These are phyloP conservation scores for Rhinocladiella mackenziei DNA, from an alignment of 2,329 filamentous ascomycete species.

Conservation along the genomic window DNA sequence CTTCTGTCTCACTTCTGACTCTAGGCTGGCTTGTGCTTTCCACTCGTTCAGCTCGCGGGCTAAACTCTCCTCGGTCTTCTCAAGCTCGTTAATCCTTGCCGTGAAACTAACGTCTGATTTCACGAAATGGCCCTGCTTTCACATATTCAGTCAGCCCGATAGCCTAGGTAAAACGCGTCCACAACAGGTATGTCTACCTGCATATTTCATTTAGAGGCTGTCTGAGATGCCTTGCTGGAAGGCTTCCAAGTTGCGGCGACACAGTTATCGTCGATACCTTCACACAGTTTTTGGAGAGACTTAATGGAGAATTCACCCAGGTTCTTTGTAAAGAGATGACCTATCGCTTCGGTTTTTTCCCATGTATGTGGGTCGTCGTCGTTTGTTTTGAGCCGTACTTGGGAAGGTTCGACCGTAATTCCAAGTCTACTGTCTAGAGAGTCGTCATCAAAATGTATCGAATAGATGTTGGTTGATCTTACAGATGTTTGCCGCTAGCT, in stretches of 20 bases:
- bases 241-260: constrained; percentile 10
- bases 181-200: constrained; percentile 10
- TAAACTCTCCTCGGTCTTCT: constrained; percentile 14
- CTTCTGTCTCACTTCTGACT: constrained; percentile 13
- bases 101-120: constrained; percentile 17
- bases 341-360: constrained; percentile 14
- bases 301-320: constrained; percentile 13
- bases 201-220: constrained; percentile 5
- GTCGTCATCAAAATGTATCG: constrained; percentile 10
- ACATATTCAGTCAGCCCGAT: constrained; percentile 12
- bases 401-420: constrained; percentile 11
- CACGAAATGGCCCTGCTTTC: constrained; percentile 12
- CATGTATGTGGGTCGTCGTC: constrained; percentile 10
- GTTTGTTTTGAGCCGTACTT: constrained; percentile 13
- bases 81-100: constrained; percentile 12
- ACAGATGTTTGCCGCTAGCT: constrained; percentile 11
- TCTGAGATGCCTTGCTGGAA: constrained; percentile 9
- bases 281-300: constrained; percentile 10
- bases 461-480: constrained; percentile 10
- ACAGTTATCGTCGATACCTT: constrained; percentile 12
- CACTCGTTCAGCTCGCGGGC: constrained; percentile 11
- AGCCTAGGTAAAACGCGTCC: constrained; percentile 11
- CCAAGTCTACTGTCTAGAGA: constrained; percentile 11
- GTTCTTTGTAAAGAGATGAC: constrained; percentile 13
- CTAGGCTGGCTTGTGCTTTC: constrained; percentile 12